Base-by-base conservation (phyloP, 2,329 filamentous ascomycete species). In the Dactylellina cionopaga region DNA sequence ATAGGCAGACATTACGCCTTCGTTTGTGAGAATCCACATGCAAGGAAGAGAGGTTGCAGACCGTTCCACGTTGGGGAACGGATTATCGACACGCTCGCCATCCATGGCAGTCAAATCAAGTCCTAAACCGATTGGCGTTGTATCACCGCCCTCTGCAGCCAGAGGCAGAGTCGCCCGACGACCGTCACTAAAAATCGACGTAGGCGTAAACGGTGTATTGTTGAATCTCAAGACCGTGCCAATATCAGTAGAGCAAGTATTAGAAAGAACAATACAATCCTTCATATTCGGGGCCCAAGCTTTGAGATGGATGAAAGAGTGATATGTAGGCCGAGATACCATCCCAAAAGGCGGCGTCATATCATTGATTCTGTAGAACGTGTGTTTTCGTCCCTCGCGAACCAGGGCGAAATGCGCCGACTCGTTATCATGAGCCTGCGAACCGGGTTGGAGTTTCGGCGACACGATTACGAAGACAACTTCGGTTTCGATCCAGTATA, bases 401-500 rank as follows among this genome's bases (percentile, higher is more conserved):
- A 87, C 90, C 65, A 96, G 88, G 59, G 96, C 83, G 79, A 96
- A 89, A 78, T 92, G 96, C n/a, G 85, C 84, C 0, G 91, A 92
- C 24, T 77, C 76, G 22, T 74, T 75, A 39, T 76, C 76, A 25
- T 65, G 68, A 7, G 9, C 11, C 31, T 72, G 59, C 6, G 60
- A 55, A 2, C 59, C 68, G n/a, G 66, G 71, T 41, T 68, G 31
- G 84, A 72, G 85, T 85, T 27, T 85, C 82, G 87, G 85, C 0
- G 90, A 92, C 80, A 97, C 90, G 19, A 95, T 86, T 62, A 89
- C 85, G 44, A 98, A 84, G 79, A 97, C 96, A 1, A 94, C 82
- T 76, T 96, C 83, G 76, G 95, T 96, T 78, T 95, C 91, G 17
- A 98, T 85, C 95, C 96, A 99, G 35, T 86, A 85, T 39, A 99